Percentiles rank a stretch among this genome's conserved stretches.
These are phyloP conservation scores for Dactylorhiza incarnata DNA, from an alignment of 106 monocot genomes.

Conservation along the genomic window DNA sequence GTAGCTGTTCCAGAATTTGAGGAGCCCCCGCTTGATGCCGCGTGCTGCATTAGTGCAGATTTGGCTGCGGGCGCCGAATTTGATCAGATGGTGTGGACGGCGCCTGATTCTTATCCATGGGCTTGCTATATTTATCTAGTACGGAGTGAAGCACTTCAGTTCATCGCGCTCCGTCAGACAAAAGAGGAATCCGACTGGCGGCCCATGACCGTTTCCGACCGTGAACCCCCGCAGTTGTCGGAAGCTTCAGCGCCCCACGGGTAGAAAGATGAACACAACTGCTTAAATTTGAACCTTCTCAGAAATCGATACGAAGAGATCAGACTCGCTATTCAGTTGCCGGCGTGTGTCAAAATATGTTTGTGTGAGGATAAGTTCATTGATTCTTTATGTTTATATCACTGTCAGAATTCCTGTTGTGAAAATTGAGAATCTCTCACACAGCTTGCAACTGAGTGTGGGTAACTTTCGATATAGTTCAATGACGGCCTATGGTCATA, in stretches of 20 bases:
- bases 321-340: too few species aligned
- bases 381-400: too few species aligned
- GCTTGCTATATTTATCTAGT: conserved; percentile 82
- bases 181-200: conserved; percentile 67
- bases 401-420: too few species aligned
- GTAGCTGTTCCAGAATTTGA: conserved; percentile 65
- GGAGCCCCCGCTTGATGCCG: conserved; percentile 49
- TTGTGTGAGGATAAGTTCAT: too few species aligned
- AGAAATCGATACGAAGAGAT: too few species aligned
- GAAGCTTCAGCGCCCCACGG: neutral
- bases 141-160: conserved; percentile 77
- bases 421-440: too few species aligned
- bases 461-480: too few species aligned
- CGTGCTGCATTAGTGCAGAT: conserved; percentile 47
- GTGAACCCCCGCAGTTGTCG: neutral
- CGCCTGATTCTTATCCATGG: conserved; percentile 87
- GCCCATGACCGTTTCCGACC: conserved; percentile 51
- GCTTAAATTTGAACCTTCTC: too few species aligned
- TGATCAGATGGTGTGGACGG: conserved; percentile 65
- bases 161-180: conserved; percentile 51
- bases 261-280: too few species aligned
- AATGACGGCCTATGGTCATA: too few species aligned
- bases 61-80: conserved; percentile 51
- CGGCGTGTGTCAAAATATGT: too few species aligned
- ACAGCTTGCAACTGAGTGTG: too few species aligned